Base-by-base conservation (phyloP, 164 flowering plant genomes). In the Houttuynia cordata region DNA sequence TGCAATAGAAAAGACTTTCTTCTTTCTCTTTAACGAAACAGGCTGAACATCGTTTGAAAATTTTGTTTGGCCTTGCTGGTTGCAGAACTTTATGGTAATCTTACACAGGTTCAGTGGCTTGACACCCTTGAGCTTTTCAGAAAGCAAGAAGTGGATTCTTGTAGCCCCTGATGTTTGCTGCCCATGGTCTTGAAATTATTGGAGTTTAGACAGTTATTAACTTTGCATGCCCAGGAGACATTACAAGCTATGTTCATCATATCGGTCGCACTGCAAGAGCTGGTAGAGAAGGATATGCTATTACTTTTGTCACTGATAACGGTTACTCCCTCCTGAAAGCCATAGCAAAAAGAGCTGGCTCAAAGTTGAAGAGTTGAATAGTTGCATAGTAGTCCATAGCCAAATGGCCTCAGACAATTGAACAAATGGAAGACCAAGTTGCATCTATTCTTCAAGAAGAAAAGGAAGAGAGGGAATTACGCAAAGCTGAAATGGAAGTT, bases 181-280 rank as follows among this genome's bases (percentile, higher is more conserved):
- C 99, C 75, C 92, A 97, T 67, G 99, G 99, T 50, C 92, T 93
- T 73, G 99, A 93, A 63, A 90, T 93, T 15, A 78, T 85, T 67
- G 99, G 99, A 56, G 97, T 93, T 64, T 80, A 81, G 66, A 88
- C 99, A 40, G 99, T 93, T 63, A 86, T 93, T 61, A 93, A 90
- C 61, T 93, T 77, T 71, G 86, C 87, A 52, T 93, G 99, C 69
- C 99, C 99, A 50, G 91, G 96, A 55, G 89, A 88, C 59, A 79
- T 93, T 62, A 88, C 86, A 0, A 86, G 97, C 70, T 93, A 93
- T 68, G 82, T 90, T 70, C 99, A 93, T 78, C 82, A 96, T 63
- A 97, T 93, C 45, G 99, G 99, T 66, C 96, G 99, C 40, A 93
- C 99, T 62, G 99, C 99, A 60, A 83, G 97, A 83, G 96, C 97